Evolutionary conservation across 164 flowering plant genomes (phyloP), one percentile per base, ranked within the genome.

Genomic region (Pachysandra terminalis): DNA sequence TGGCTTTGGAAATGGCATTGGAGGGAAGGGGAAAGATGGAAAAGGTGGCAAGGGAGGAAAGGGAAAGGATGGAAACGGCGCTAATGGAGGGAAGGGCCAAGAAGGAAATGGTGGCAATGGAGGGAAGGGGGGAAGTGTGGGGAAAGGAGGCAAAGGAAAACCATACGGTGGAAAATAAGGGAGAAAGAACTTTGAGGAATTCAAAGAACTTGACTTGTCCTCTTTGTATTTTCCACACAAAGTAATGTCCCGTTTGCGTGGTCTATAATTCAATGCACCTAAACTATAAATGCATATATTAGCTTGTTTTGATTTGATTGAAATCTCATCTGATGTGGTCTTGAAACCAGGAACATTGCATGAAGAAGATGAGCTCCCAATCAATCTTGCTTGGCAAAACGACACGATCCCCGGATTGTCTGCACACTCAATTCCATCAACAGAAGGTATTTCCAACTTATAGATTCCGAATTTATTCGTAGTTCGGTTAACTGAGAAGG

Each of bases 401-500:
- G 90, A 77, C 41, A 78, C 74, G 9, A 85, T 63, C 12, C 63
- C 62, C 32, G 67, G 56, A 1, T 75, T 84, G 58, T 81, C 81
- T 8, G 64, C 72, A 57, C 97, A 91, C 37, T 75, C 73, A 22
- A 85, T 68, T 6, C 87, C 89, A 45, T 86, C 88, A 57, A 84
- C 72, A 19, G 84, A 70, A 5, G 87, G 90, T 64, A 89, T 73
- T 51, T 83, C 88, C 68, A 87, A 48, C 73, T 69, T 82, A 65
- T 87, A 89, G 3, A 77, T 74, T 52, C 97, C 97, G 68, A 74
- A 65, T 59, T 55, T 79, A 60, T 85, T 73, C 9, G 97, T 87
- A 0, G 86, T 89, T 80, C 85, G 84, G 77, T 87, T 88, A 12
- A 81, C 90, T 27, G 90, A 81, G 76, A 87, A 75, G 26, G 61